These are phyloP conservation scores for Nakazawaea laoshanensis DNA, from an alignment of 805 yeast species.

Conservation along the genomic window DNA sequence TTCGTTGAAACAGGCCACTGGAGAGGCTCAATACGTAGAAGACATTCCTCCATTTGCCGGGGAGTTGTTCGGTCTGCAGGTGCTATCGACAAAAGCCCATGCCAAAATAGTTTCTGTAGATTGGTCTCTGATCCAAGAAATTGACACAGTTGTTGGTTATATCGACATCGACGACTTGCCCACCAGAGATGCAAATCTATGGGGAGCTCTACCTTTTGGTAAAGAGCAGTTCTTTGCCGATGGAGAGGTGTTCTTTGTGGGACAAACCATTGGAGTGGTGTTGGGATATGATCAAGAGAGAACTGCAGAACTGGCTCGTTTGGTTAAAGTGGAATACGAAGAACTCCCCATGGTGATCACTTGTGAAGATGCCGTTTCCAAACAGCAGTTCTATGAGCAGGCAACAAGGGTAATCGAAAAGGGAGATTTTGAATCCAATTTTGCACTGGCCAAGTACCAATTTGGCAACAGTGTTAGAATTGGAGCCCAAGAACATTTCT, in stretches of 20 bases:
- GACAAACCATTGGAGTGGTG: conserved; percentile 35
- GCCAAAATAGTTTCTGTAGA: conserved; percentile 34
- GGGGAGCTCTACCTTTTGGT: conserved; percentile 34
- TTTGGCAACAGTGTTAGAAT: conserved; percentile 30
- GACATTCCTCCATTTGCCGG: conserved; percentile 32
- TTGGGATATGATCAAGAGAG: conserved; percentile 29
- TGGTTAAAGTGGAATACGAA: conserved; percentile 33
- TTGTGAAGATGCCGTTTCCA: conserved; percentile 34
- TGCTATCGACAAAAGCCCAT: conserved; percentile 32
- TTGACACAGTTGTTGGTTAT: conserved; percentile 32
- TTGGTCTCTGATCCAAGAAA: conserved; percentile 24
- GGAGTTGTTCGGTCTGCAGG: conserved; percentile 35
- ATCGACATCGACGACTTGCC: conserved; percentile 32
- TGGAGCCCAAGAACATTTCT: conserved; percentile 43
- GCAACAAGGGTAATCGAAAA: conserved; percentile 21
- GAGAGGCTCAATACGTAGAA: conserved; percentile 37
- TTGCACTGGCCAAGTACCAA: conserved; percentile 20
- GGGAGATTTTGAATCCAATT: conserved; percentile 32
- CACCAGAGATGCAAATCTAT: conserved; percentile 25
- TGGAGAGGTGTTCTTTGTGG: conserved; percentile 29
- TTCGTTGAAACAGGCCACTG: conserved; percentile 37
- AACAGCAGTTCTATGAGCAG: conserved; percentile 29
- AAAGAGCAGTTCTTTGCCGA: conserved; percentile 36
- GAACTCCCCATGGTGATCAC: conserved; percentile 30
- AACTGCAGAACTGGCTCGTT: conserved; percentile 32